phyloP scores from a whole-genome alignment of 176 grass and related monocot species.

The Triticum urartu region DNA sequence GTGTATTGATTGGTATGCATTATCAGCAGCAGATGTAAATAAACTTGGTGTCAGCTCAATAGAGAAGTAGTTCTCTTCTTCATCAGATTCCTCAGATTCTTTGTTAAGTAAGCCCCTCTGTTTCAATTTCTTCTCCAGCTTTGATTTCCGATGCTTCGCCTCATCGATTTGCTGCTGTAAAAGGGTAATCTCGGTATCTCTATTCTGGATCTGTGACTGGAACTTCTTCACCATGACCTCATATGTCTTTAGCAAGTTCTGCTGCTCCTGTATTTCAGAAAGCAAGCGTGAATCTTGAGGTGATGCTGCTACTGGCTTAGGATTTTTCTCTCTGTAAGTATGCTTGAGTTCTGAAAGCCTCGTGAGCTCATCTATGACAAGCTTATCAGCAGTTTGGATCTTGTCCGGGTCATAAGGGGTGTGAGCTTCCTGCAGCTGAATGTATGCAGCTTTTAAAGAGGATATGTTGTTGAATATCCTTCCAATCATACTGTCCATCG shows the following conservation, averaged over 20 bases:
- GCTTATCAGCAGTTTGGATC: slow-evolving; percentile 84
- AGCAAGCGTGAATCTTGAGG: slow-evolving; percentile 85
- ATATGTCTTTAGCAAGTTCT: slow-evolving; percentile 87
- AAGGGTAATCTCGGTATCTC: slow-evolving; percentile 73
- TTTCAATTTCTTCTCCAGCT: slow-evolving; percentile 95
- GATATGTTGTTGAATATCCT: slow-evolving; percentile 95
- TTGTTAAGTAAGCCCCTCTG: slow-evolving; percentile 83
- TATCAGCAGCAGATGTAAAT: slow-evolving; percentile 78
- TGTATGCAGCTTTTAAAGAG: slow-evolving; percentile 88
- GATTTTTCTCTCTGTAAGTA: slow-evolving; percentile 86
- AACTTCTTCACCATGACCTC: slow-evolving; percentile 99
- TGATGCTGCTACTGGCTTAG: slow-evolving; percentile 66
- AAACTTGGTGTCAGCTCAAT: slow-evolving; percentile 88
- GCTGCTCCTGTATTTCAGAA: slow-evolving; percentile 92
- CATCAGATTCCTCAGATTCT: slow-evolving; percentile 73
- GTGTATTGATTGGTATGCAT: slow-evolving; percentile 84
- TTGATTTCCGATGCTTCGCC: slow-evolving; percentile 70
- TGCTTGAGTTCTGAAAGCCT: slow-evolving; percentile 97
- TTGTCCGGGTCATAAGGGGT: slow-evolving; percentile 93
- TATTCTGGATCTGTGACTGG: slow-evolving; percentile 87
- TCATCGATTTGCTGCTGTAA: slow-evolving; percentile 82
- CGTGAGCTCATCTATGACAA: slow-evolving; percentile 91
- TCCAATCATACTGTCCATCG: slow-evolving; percentile 68
- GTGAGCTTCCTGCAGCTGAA: slow-evolving; percentile 92
- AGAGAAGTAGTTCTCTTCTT: slow-evolving; percentile 91